Evolutionary conservation across 352 stramenopile genomes (phyloP).

Genomic region (Elongisporangium senticosum): DNA sequence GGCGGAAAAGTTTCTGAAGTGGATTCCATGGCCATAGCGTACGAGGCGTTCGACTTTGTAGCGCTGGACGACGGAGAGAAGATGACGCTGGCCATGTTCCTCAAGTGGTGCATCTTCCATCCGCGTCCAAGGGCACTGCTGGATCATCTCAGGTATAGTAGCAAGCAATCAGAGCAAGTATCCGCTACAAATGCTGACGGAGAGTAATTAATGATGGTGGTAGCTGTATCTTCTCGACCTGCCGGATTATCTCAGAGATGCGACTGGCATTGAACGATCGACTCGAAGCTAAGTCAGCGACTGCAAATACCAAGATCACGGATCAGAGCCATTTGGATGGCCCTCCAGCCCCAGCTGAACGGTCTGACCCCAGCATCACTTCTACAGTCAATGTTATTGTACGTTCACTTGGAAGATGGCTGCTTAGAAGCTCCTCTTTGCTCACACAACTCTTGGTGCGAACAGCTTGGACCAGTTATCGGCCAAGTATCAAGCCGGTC

Average conservation of each 20-base stretch:
- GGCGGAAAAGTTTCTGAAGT: constrained; percentile 20
- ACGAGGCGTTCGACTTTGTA: constrained; percentile 63
- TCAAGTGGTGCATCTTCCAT: constrained; percentile 66
- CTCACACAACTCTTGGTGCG: not conserved
- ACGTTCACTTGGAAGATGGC: not conserved
- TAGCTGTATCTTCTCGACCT: constrained; percentile 46
- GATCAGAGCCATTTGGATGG: not conserved
- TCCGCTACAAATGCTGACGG: not conserved
- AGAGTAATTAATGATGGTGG: not conserved
- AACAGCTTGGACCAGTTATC: constrained; percentile 37
- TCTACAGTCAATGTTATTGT: not conserved
- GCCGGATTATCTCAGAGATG: constrained; percentile 9
- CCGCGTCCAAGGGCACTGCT: constrained; percentile 50
- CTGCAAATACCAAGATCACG: not conserved
- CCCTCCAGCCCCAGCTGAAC: not conserved
- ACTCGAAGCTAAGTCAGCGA: not conserved
- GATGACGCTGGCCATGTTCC: constrained; percentile 60
- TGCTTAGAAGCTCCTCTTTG: not conserved
- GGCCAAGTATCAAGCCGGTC: constrained; percentile 24
- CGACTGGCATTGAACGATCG: constrained; percentile 14
- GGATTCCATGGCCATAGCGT: constrained; percentile 51
- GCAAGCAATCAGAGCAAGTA: no score
- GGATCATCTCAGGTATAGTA: constrained; percentile 43
- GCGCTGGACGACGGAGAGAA: constrained; percentile 57
- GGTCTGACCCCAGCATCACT: not conserved